Base-by-base conservation (phyloP, 2,329 filamentous ascomycete genomes). In the Chrysoporthe deuterocubensis region DNA sequence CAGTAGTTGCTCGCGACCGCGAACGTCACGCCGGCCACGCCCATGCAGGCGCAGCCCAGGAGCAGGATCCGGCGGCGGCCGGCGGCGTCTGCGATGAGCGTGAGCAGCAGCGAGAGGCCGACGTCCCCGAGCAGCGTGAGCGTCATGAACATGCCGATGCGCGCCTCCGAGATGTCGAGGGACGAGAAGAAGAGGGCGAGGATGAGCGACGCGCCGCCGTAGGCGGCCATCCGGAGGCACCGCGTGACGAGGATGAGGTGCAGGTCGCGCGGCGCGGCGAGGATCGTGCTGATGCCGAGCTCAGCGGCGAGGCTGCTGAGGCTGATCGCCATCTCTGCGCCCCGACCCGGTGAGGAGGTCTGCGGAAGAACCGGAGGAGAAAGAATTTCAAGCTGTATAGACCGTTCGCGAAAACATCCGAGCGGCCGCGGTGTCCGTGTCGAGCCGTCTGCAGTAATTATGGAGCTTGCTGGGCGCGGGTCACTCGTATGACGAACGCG, bases 121-220 rank as follows among this genome's bases (percentile, higher is more conserved):
- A 86, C 82, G 75, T 90, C 89, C 37, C 88, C 89, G 16, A 82
- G 78, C 18, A 90, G 77, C 0, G 89, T 91, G 70, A 90, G 74
- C 0, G 87, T 89, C 88, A 90, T 90, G 77, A 90, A 90, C 0
- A 89, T 76, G 2, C 88, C 89, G 68, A 87, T 86, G 43, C 78
- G 78, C 0, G 82, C 79, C 67, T 87, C 81, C 1, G 85, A 81
- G 54, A 85, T 80, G 9, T 77, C 80, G 1, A 89, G 78, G 1
- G 78, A 80, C 16, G 80, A 79, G 8, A 90, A 81, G 70, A 85
- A 89, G 32, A 84, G 79, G 13, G 87, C 87, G 5, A 89, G 81
- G 66, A 89, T 82, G 4, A 89, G 81, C 0, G 84, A 86, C 7
- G 85, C 85, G 6, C 81, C 79, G 64, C 88, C 89, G 73, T 90